Evolutionary conservation across 306 rosid species (phyloP), one percentile per base, ranked within the genome.

Genomic region (Acacia melanoxylon): DNA sequence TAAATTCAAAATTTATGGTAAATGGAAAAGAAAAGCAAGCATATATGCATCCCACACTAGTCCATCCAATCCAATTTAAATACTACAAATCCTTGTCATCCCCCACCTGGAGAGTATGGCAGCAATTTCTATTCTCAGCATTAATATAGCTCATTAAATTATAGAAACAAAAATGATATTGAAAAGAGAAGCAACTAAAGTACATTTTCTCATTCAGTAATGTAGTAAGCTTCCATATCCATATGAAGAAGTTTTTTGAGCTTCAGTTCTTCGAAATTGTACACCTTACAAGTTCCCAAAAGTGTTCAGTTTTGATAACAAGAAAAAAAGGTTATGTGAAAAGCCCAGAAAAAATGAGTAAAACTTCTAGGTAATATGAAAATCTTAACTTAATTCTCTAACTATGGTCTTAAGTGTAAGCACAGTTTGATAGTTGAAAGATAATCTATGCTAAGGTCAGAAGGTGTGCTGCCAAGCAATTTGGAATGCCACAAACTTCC

Each of bases 401-500:
- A 42, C 6, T 49, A 51, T 51, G 76, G 63, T 29, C 29, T 48
- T 12, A 14, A 17, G n/a, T 51, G 58, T 1, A 51, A 74, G 58
- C 29, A 48, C 37, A 71, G 68, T 33, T 66, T 45, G 29, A 76
- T 7, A 66, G 56, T 42, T 75, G 79, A 86, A 83, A 61, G 78
- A 76, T 79, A 15, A 46, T 51, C 51, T 79, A 27, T 14, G 65
- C 19, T n/a, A 65, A 67, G 25, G 10, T 31, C 74, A 35, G 10
- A 1, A 59, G 37, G 49, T 78, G 29, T 13, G 63, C 61, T 31
- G n/a, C 25, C 70, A 40, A 35, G 59, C 25, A 74, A 78, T 65
- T 72, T 83, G 86, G 41, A 56, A 54, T 48, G 40, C 51, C 41
- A 79, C 59, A 54, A 54, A 59, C 52, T 71, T 27, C 69, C 80